Conservation (phyloP, 202 grass and related monocot species). For the Zoysia matrella region DNA sequence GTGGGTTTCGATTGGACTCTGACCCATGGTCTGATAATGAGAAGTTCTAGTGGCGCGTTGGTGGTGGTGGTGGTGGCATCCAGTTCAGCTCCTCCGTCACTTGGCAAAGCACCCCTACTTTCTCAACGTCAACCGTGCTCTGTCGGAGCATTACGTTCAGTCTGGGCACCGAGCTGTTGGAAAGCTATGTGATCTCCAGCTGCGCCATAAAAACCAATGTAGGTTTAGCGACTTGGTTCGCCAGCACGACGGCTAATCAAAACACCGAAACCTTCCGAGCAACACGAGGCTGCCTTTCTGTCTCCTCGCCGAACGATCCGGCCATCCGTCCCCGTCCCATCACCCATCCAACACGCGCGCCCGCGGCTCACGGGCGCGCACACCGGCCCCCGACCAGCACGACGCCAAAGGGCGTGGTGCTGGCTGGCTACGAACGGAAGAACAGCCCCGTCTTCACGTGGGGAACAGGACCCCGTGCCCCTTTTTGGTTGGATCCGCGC, state of each 20-base stretch:
- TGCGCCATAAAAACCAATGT: not conserved
- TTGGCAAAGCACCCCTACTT: not conserved
- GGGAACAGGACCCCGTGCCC: slow-evolving; percentile 28
- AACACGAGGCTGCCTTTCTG: not conserved
- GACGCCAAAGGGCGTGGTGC: not conserved
- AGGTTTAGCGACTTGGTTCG: too few relatives aligned
- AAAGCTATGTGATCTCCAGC: not conserved
- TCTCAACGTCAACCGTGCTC: slow-evolving; percentile 11
- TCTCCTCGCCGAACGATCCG: not conserved
- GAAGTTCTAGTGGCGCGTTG: slow-evolving; percentile 22
- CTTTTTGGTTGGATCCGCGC: slow-evolving; percentile 58
- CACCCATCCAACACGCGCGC: not conserved
- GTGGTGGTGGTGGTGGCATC: slow-evolving; percentile 25
- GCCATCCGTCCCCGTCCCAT: slow-evolving; percentile 14
- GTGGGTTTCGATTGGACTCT: slow-evolving; percentile 23
- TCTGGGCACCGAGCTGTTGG: not conserved
- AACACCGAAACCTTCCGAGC: too few relatives aligned
- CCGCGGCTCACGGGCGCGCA: slow-evolving; percentile 36
- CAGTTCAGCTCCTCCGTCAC: slow-evolving; percentile 24
- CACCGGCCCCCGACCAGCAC: not conserved
- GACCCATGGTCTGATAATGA: not conserved
- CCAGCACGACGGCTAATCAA: too few relatives aligned
- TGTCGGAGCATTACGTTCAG: not conserved
- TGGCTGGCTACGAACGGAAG: not conserved
- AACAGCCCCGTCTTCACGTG: slow-evolving; percentile 50